Conservation (phyloP, 257 asterid species). For the Ballota nigra region DNA sequence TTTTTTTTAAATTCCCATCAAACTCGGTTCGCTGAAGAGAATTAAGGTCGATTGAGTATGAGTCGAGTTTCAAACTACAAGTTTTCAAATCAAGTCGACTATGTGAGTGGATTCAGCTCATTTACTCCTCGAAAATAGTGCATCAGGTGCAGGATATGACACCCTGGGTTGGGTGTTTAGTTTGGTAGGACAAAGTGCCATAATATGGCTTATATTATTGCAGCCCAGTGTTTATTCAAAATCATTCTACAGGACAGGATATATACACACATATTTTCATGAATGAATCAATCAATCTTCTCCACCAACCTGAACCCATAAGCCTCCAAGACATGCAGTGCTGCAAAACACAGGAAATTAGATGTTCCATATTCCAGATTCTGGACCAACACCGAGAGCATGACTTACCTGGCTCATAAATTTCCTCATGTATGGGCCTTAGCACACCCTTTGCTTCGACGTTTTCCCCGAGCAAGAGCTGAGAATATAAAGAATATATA, state of each 20-base stretch:
- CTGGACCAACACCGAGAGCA: background rate
- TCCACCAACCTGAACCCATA: conserved; percentile 82
- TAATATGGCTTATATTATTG: background rate
- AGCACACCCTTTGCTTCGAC: conserved; percentile 62
- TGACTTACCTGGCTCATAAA: conserved; percentile 71
- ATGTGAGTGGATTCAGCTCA: too few species aligned
- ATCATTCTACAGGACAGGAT: background rate
- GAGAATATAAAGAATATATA: conserved; percentile 24
- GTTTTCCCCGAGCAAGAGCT: conserved; percentile 70
- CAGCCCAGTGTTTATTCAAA: background rate
- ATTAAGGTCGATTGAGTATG: too few species aligned
- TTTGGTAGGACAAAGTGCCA: too few species aligned
- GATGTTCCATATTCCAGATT: background rate
- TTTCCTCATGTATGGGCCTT: conserved; percentile 76
- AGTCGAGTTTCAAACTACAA: too few species aligned
- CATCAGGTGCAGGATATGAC: too few species aligned
- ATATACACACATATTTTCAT: background rate
- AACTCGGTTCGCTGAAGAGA: too few species aligned
- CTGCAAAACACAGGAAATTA: conserved; percentile 36
- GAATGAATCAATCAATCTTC: conserved; percentile 46
- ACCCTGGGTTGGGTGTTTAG: too few species aligned
- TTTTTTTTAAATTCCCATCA: too few species aligned
- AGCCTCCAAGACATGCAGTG: conserved; percentile 67
- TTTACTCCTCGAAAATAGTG: too few species aligned
- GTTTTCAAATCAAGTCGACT: too few species aligned